Evolutionary conservation across 768 basidiomycete genomes (phyloP).

Genomic region (Termitomyces sp.): DNA sequence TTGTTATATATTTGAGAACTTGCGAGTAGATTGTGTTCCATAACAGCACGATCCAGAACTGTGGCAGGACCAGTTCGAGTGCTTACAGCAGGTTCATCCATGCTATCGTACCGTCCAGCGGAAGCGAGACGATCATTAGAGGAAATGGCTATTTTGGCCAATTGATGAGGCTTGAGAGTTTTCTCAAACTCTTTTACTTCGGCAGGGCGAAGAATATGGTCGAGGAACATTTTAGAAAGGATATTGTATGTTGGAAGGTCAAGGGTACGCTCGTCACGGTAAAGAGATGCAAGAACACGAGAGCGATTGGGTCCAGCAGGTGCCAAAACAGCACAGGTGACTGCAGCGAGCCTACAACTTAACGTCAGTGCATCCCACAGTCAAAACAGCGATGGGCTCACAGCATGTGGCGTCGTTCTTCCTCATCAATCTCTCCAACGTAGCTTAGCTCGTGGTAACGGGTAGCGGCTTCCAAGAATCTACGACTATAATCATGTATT

Average conservation of each 20-base stretch:
- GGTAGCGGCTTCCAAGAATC: constrained; percentile 91
- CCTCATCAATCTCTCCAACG: constrained; percentile 87
- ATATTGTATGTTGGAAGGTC: constrained; percentile 83
- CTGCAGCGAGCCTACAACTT: constrained; percentile 67
- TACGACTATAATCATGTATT: constrained; percentile 86
- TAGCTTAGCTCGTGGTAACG: constrained; percentile 94
- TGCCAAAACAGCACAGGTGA: constrained; percentile 93
- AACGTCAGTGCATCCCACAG: background rate
- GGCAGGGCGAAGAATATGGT: constrained; percentile 86
- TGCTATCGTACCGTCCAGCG: constrained; percentile 52
- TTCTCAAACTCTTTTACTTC: constrained; percentile 90
- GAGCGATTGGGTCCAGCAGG: constrained; percentile 97
- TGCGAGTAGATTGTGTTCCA: constrained; percentile 97
- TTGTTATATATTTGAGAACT: constrained; percentile 98
- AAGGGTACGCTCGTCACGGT: constrained; percentile 85
- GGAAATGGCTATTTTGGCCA: constrained; percentile 85
- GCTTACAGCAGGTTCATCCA: constrained; percentile 51
- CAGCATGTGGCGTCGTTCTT: constrained; percentile 88
- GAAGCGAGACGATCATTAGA: constrained; percentile 78
- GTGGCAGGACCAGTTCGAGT: constrained; percentile 90
- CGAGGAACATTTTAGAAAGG: constrained; percentile 96
- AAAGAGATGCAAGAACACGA: constrained; percentile 85
- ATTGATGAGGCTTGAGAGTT: constrained; percentile 85
- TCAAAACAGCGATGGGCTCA: constrained; percentile 33
- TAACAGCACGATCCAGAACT: constrained; percentile 93